Evolutionary conservation across 768 basidiomycete species (phyloP), one percentile per base, ranked within the genome.

Genomic region (Daedaleopsis nitida): DNA sequence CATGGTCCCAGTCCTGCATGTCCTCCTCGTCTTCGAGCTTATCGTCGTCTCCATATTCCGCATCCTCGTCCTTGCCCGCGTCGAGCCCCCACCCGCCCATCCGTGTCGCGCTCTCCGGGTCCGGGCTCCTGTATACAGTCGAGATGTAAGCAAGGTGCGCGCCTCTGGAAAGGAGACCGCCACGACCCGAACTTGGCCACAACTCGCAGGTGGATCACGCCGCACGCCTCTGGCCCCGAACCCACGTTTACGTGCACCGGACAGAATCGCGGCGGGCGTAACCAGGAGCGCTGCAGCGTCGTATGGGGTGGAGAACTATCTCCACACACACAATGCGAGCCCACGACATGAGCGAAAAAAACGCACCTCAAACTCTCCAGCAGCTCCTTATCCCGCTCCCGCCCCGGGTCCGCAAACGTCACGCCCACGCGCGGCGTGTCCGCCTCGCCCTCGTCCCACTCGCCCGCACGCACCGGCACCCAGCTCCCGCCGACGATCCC

Each of bases 51-150:
- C 77, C 83, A 16, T 65, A 72, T 21, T 66, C 70, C 52, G 83
- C 85, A 53, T 84, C 84, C 57, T 84, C 83, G 60, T 83, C 69
- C 55, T 64, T 78, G 27, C 84, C 83, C 6, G 77, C 81, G 8
- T 87, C 90, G 2, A 91, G 75, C 3, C 88, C 90, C 89, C 89
- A 92, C 14, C 89, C 87, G 13, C 88, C 86, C 16, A 79, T 81
- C 42, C 81, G 75, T 17, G 57, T 47, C 7, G 75, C 59, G 44
- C 72, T 69, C 12, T 81, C 83, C 11, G 77, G 63, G 67, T 83
- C 85, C 0, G 85, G 83, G 68, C 85, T 86, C 75, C 84, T 85
- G 65, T 55, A 44, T 24, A 35, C 44, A 45, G 17, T 48, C 39
- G 16, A 42, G 6, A 57, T 44, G 21, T 5, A 16, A 37, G 14